A percentile compares a stretch with the other conserved stretches of the same genome.
Evolutionary conservation across 2,329 filamentous ascomycete species (phyloP).

Genomic region (Aspergillus aculeatinus): DNA sequence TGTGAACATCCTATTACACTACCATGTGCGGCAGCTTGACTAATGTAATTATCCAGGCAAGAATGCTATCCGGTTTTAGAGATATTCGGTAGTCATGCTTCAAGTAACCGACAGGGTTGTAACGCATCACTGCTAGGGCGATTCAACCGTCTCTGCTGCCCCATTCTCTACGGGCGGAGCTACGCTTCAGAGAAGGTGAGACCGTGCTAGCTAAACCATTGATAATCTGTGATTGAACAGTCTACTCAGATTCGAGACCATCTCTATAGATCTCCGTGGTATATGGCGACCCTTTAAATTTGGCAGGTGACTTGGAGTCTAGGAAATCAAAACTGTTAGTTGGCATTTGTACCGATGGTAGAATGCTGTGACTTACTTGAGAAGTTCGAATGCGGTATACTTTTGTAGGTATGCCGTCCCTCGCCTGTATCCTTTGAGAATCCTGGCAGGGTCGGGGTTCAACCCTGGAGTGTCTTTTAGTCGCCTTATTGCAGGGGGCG

Average conservation of each 20-base stretch:
- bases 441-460: slow-evolving; percentile 49
- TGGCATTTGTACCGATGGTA: not conserved
- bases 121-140: too few species aligned
- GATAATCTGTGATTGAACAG: not conserved
- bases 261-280: not conserved
- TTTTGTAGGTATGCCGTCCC: slow-evolving; percentile 65
- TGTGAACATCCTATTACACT: not conserved
- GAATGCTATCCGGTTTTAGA: not conserved
- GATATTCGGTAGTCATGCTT: not conserved
- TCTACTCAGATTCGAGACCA: not conserved
- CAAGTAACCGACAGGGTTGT: too few species aligned
- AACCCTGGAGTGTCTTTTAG: slow-evolving; percentile 50
- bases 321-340: not conserved
- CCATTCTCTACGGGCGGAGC: too few species aligned
- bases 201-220: not conserved
- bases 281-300: not conserved
- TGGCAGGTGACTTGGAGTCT: not conserved
- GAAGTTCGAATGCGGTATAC: slow-evolving; percentile 75
- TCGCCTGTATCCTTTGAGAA: slow-evolving; percentile 73
- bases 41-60: not conserved
- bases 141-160: too few species aligned
- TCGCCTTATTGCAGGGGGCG: slow-evolving; percentile 62
- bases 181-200: not conserved
- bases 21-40: not conserved
- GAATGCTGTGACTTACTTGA: slow-evolving; percentile 56